Base-by-base conservation (phyloP, 148 eudicot genomes). In the Chenopodium quinoa region DNA sequence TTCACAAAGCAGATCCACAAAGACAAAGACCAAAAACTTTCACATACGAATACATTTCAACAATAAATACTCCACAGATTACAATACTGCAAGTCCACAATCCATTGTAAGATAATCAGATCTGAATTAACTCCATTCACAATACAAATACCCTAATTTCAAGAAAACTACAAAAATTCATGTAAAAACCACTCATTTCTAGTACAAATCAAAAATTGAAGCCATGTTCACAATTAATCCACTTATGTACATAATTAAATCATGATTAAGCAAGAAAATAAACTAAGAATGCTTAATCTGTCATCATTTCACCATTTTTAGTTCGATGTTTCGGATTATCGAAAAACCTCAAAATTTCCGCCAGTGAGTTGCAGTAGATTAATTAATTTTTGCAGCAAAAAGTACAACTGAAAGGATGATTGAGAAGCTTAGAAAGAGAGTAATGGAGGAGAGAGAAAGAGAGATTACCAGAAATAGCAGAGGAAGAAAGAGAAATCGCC, bases 391-490 rank as follows among this genome's bases (percentile, higher is more conserved):
- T 37, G 40, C 34, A 48, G 46, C 17, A 67, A 4, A 25, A 47
- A 9, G 31, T 16, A 9, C 29, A 67, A 48, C 19, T n/a, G 12
- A 20, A 34, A 75, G 65, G 40, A 34, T 12, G 46, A 17, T 19
- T 22, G 54, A 44, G 47, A 14, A 68, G 3, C 6, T 12, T 1
- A 48, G 4, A 4, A 52, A 60, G 4, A 6, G 12, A 62, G 50
- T 1, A 37, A 27, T 31, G 34, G 2, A 64, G 66, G 46, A 66
- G 16, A 46, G 37, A 79, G 64, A 69, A 47, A 72, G 27, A 27
- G 20, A 37, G 64, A 11, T 31, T 79, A 89, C 93, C 91, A 48
- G 91, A 79, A 65, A 86, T 71, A 9, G 88, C 79, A 69, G 82
- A 23, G 66, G 88, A 84, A 77, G 86, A 48, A 20, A 85, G 70